Percentiles rank a stretch among this genome's conserved stretches.
These are phyloP conservation scores for Didymella segeticola DNA, from an alignment of 2,329 filamentous ascomycete genomes.

Conservation along the genomic window DNA sequence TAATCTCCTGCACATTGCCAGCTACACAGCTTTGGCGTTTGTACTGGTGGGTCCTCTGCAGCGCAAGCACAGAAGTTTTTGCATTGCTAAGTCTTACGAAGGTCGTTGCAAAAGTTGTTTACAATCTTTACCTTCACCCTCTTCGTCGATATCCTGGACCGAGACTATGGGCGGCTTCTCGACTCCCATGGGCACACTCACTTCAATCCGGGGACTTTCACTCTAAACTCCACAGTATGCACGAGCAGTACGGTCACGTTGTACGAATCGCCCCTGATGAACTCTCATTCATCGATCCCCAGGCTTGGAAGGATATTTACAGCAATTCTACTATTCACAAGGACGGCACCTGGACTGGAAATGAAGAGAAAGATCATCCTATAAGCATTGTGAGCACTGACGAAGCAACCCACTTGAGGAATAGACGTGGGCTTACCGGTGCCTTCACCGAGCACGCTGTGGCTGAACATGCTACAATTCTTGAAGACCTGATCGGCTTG, in stretches of 20 bases:
- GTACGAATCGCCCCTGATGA: constrained; percentile 39
- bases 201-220: constrained; percentile 33
- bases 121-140: constrained; percentile 35
- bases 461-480: constrained; percentile 28
- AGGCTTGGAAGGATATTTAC: constrained; percentile 39
- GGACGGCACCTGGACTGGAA: constrained; percentile 34
- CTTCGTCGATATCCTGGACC: constrained; percentile 36
- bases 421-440: constrained; percentile 32
- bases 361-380: constrained; percentile 30
- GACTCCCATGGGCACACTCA: constrained; percentile 34
- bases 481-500: constrained; percentile 29
- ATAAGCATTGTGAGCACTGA: constrained; percentile 31
- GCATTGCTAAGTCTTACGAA: not conserved
- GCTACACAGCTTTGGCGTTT: not conserved
- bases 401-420: constrained; percentile 30
- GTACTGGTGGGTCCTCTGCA: not conserved
- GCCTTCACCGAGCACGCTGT: constrained; percentile 36
- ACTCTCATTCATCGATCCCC: constrained; percentile 30
- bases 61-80: not conserved
- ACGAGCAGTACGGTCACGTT: constrained; percentile 33
- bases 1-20: not conserved
- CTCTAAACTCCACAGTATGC: constrained; percentile 26
- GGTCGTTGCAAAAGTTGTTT: constrained; percentile 15
- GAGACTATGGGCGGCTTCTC: constrained; percentile 33
- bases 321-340: constrained; percentile 22